These are phyloP conservation scores for Penicillium lagena DNA, from an alignment of 495 filamentous ascomycete genomes.

Conservation along the genomic window DNA sequence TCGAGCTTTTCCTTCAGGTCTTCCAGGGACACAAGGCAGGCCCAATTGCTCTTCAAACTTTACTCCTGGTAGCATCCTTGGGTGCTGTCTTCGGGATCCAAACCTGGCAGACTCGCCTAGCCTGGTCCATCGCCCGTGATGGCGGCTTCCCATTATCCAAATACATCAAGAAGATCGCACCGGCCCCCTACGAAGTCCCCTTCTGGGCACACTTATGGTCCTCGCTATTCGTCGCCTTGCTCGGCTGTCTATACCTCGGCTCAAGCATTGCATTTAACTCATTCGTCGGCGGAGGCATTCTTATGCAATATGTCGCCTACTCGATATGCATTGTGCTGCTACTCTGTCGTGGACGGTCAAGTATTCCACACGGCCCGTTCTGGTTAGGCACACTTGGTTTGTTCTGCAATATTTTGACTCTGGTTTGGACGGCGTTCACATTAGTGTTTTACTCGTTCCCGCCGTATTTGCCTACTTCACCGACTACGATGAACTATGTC, in stretches of 20 bases:
- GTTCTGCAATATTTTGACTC: constrained; percentile 36
- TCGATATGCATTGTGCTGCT: constrained; percentile 41
- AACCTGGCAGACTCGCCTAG: constrained; percentile 51
- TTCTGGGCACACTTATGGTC: constrained; percentile 44
- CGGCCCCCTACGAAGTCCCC: constrained; percentile 43
- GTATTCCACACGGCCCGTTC: constrained; percentile 42
- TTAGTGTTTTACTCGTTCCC: constrained; percentile 47
- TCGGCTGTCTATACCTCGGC: constrained; percentile 52
- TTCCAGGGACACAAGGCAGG: constrained; percentile 39
- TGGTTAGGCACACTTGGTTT: constrained; percentile 37
- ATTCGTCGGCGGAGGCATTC: constrained; percentile 47
- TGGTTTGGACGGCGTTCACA: constrained; percentile 47
- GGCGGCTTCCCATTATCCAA: constrained; percentile 44
- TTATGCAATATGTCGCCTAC: constrained; percentile 47
- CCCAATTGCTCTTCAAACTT: constrained; percentile 47
- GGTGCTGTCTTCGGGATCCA: constrained; percentile 51
- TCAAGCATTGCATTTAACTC: constrained; percentile 49
- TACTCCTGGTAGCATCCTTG: constrained; percentile 50
- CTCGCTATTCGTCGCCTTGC: constrained; percentile 40
- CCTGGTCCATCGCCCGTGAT: constrained; percentile 58
- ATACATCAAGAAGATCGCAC: constrained; percentile 42
- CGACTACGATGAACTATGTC: too few species aligned
- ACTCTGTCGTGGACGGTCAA: constrained; percentile 43
- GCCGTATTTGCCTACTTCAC: constrained; percentile 24
- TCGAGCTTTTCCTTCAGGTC: constrained; percentile 53